These are phyloP conservation scores for Verticillium zaregamsianum DNA, from an alignment of 2,329 filamentous ascomycete genomes.

Conservation along the genomic window DNA sequence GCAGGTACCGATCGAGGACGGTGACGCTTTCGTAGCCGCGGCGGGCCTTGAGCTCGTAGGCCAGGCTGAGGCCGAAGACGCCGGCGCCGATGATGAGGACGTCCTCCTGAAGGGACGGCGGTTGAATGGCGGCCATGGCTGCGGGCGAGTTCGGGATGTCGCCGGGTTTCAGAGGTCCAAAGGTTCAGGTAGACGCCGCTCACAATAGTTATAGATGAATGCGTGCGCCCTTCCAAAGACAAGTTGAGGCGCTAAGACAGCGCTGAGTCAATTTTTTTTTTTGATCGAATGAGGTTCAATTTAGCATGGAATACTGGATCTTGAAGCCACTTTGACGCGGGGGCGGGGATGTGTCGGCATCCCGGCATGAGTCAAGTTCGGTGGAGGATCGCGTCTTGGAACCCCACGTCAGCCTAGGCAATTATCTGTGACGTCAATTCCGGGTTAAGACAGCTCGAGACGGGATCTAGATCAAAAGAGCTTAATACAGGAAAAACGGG, in stretches of 20 bases:
- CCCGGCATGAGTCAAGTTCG: not conserved
- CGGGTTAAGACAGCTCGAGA: too few species aligned
- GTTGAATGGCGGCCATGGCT: not conserved
- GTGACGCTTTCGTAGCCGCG: slow-evolving; percentile 27
- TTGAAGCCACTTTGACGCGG: not conserved
- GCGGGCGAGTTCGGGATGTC: not conserved
- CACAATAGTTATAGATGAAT: not conserved
- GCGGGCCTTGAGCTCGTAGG: slow-evolving; percentile 17
- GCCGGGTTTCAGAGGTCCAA: not conserved
- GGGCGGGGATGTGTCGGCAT: not conserved
- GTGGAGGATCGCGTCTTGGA: not conserved
- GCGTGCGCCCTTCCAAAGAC: not conserved
- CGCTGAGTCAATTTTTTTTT: not conserved
- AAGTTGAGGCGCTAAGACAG: not conserved
- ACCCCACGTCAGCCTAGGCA: not conserved
- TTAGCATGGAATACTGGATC: not conserved
- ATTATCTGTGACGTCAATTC: too few species aligned
- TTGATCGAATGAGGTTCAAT: not conserved
- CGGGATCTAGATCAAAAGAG: too few species aligned
- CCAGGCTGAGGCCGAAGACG: slow-evolving; percentile 24
- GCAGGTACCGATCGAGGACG: slow-evolving; percentile 28
- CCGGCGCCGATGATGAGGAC: slow-evolving; percentile 25
- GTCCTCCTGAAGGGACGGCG: slow-evolving; percentile 10
- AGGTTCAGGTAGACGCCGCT: not conserved
- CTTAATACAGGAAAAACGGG: too few species aligned